phyloP scores from a whole-genome alignment of 2,329 filamentous ascomycete species.

The Claviceps cyperi region DNA sequence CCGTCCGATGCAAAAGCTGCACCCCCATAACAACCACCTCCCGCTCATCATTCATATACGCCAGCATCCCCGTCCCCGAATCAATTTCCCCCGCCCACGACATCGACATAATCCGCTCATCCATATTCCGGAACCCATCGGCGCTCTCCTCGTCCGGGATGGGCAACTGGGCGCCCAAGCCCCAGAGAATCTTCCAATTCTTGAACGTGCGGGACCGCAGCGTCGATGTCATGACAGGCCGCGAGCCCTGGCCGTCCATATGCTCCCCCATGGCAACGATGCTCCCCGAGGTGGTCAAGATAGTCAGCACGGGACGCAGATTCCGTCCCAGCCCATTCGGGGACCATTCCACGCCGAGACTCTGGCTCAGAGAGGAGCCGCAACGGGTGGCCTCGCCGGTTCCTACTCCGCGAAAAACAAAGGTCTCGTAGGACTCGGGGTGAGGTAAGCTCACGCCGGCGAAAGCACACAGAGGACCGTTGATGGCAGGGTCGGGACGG shows the following conservation, averaged over 20 bases:
- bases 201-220: slow-evolving; percentile 26
- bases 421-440: slow-evolving; percentile 12
- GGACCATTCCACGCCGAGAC: slow-evolving; percentile 42
- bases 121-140: slow-evolving; percentile 19
- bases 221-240: slow-evolving; percentile 14
- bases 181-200: slow-evolving; percentile 41
- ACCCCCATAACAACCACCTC: slow-evolving; percentile 38
- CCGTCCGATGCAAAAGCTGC: slow-evolving; percentile 19
- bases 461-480: slow-evolving; percentile 28
- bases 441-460: slow-evolving; percentile 20
- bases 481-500: slow-evolving; percentile 28
- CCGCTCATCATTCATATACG: slow-evolving; percentile 34
- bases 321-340: slow-evolving; percentile 42
- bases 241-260: slow-evolving; percentile 11
- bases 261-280: slow-evolving; percentile 38
- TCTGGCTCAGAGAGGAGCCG: slow-evolving; percentile 38
- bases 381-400: slow-evolving; percentile 30
- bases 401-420: slow-evolving; percentile 28
- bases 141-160: slow-evolving; percentile 27
- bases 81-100: slow-evolving; percentile 35
- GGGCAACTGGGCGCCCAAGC: slow-evolving; percentile 35
- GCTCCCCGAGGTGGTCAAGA: slow-evolving; percentile 34
- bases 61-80: slow-evolving; percentile 29
- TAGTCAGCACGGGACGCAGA: slow-evolving; percentile 34
- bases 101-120: slow-evolving; percentile 35